A percentile compares a stretch with the other conserved stretches of the same genome.
Evolutionary conservation across 129 eudicot genomes (phyloP).

Genomic region (Pseudognaphalium luteoalbum): DNA sequence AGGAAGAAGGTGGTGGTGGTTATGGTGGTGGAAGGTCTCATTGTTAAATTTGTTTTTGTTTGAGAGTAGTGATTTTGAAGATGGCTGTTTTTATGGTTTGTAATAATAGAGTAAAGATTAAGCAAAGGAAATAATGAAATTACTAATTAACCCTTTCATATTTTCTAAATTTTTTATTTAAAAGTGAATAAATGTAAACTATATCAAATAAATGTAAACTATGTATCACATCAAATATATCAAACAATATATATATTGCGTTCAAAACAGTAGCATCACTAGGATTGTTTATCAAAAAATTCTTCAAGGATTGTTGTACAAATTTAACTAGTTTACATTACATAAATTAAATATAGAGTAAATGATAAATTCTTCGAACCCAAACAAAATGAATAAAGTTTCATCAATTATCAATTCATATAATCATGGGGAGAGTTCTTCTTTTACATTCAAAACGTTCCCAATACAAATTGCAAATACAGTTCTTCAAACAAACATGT

Average conservation of each 20-base stretch:
- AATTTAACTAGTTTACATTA: no score
- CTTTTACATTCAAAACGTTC: slow-evolving; percentile 18
- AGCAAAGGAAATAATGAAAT: slow-evolving; percentile 6
- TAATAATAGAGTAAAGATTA: slow-evolving; percentile 17
- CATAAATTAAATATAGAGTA: no score
- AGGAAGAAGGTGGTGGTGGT: slow-evolving; percentile 33
- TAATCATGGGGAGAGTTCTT: slow-evolving; percentile 19
- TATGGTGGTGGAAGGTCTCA: slow-evolving; percentile 33
- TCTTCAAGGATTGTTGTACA: no score
- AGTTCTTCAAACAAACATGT: slow-evolving; percentile 26
- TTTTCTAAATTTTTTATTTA: neutral
- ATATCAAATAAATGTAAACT: no score
- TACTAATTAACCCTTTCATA: slow-evolving; percentile 13
- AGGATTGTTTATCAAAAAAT: no score
- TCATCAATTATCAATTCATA: slow-evolving; percentile 6
- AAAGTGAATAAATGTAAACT: neutral
- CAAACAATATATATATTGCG: no score
- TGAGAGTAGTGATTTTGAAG: slow-evolving; percentile 17
- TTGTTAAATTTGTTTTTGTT: slow-evolving; percentile 32
- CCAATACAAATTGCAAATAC: slow-evolving; percentile 25
- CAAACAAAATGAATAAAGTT: neutral
- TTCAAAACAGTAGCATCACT: no score
- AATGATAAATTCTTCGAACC: no score
- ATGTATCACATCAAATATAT: no score
- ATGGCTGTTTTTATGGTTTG: slow-evolving; percentile 25